These are phyloP conservation scores for Oryza glumipatula DNA, from an alignment of 176 grass and related monocot species.

Conservation along the genomic window DNA sequence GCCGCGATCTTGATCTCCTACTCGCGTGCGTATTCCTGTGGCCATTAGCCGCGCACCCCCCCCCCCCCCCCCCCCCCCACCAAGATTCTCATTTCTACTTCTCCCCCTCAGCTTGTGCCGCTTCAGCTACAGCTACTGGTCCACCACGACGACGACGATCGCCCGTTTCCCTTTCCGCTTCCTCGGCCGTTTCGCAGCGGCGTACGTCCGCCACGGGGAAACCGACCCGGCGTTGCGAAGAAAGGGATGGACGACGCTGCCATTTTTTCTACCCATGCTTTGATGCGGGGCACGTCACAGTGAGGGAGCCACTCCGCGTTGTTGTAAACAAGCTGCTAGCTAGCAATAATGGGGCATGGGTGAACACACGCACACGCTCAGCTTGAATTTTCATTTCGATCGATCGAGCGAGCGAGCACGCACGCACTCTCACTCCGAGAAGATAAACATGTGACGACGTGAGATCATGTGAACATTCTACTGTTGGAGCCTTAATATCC, in stretches of 20 bases:
- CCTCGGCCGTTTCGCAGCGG: not conserved
- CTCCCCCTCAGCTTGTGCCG: not conserved
- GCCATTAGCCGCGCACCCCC: not conserved
- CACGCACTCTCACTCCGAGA: not conserved
- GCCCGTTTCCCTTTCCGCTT: not conserved
- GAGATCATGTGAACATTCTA: not conserved
- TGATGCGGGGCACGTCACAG: not conserved
- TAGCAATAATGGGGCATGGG: not conserved
- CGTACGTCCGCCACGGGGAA: not conserved
- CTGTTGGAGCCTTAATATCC: not conserved
- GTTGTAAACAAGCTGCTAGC: not conserved
- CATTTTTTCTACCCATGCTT: not conserved
- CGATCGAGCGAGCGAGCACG: not conserved
- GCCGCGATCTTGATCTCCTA: not conserved
- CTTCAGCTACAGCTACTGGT: not conserved
- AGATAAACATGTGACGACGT: constrained; percentile 10
- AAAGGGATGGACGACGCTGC: not conserved
- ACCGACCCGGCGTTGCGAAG: not conserved
- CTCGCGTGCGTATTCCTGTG: not conserved
- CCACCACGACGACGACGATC: not conserved
- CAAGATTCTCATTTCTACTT: not conserved
- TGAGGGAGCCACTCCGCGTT: not conserved
- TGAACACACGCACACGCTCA: too few species aligned
- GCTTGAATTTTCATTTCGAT: not conserved
- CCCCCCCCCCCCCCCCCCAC: not conserved